A percentile compares a stretch with the other conserved stretches of the same genome.
Evolutionary conservation across 345 rosid species (phyloP).

Genomic region (Rhodomyrtus tomentosa): DNA sequence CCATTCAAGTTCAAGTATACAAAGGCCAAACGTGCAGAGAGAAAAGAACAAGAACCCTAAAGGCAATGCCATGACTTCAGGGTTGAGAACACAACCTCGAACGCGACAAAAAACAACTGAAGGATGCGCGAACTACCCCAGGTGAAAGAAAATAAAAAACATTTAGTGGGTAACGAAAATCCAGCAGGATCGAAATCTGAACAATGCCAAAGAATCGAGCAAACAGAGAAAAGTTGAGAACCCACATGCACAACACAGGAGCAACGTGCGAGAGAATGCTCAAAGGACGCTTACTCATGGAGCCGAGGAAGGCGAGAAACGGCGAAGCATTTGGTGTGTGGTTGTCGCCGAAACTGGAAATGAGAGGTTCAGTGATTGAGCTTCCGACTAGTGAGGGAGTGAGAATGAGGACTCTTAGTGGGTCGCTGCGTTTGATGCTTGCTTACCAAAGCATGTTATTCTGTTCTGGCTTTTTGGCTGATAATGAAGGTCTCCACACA

Average conservation of each 20-base stretch:
- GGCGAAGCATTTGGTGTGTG: not conserved
- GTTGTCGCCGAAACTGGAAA: not conserved
- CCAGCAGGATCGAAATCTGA: not conserved
- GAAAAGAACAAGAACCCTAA: not conserved
- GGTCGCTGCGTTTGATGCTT: not conserved
- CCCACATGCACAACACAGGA: not conserved
- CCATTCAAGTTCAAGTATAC: not conserved
- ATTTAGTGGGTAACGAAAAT: not conserved
- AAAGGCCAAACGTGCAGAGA: not conserved
- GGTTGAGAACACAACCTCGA: not conserved
- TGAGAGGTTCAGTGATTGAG: not conserved
- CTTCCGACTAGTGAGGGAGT: not conserved
- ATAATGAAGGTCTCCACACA: not conserved
- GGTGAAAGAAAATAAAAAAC: not conserved
- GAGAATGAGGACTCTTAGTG: not conserved
- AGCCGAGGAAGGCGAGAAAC: not conserved
- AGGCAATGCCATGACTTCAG: not conserved
- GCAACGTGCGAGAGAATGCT: not conserved
- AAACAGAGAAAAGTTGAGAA: not conserved
- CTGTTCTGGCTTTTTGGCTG: not conserved
- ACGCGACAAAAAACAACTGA: not conserved
- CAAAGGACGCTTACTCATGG: not conserved
- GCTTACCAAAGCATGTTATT: not conserved
- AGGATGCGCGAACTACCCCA: not conserved
- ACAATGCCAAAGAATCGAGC: not conserved